Evolutionary conservation across 2,329 filamentous ascomycete species (phyloP), one percentile per base, ranked within the genome.

Genomic region (Bipolaris zeicola): DNA sequence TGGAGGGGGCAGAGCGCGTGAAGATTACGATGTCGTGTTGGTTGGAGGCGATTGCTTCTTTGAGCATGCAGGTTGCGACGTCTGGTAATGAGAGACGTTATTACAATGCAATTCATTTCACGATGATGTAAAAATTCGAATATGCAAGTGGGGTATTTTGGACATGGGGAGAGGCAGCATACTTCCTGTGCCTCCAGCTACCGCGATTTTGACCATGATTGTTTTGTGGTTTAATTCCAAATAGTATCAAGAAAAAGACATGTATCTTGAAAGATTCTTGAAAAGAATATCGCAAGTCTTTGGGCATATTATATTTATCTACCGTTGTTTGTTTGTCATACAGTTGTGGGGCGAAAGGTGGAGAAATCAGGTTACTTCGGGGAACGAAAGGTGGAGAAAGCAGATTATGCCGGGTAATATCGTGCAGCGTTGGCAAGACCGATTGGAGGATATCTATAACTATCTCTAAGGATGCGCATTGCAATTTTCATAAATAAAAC

Each of bases 1-100:
- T 36, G 11, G 54, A 39, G 14, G 65, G 59, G 1, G 60, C 53
- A 46, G 76, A 80, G 60, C 84, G 76, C 1, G 78, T 82, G 1
- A 87, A 68, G 18, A 87, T 73, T 0, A 77, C 69, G 43, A 87
- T 82, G 0, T 84, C 75, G 54, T 87, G 84, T 51, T 80, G 84
- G 8, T 77, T 76, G 3, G 76, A 74, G 3, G 78, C 78, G 2
- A 83, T 63, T 0, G 86, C 74, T 3, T 71, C 76, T 55, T 85
- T 82, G 20, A 86, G 70, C 8, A 87, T 66, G 64, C 85, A 83
- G 39, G 72, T 76, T 2, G 80, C 81, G 44, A 87, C 79, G 52
- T 83, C 83, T 86, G 5, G 43, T 11, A 2, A 13, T 3, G 22
- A 33, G 18, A 36, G 5, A 39, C 18, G 20, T 34, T 28, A 34